phyloP scores from a whole-genome alignment of 495 filamentous ascomycete genomes.

The Penicillium roqueforti region DNA sequence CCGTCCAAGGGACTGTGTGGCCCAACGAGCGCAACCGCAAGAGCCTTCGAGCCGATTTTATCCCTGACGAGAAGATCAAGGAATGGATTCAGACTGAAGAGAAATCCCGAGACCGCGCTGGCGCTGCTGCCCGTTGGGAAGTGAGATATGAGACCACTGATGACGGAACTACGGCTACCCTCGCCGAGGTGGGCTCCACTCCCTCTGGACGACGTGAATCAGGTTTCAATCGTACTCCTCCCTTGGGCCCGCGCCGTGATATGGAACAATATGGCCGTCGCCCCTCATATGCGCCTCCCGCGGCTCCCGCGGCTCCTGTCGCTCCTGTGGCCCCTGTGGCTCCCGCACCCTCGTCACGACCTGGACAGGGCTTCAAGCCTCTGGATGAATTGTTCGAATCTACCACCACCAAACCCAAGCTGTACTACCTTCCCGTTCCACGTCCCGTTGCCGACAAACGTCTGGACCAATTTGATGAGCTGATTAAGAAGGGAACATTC shows the following conservation, averaged over 20 bases:
- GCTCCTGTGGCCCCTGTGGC: constrained; percentile 16
- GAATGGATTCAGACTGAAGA: constrained; percentile 75
- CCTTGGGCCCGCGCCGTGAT: constrained; percentile 34
- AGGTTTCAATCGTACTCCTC: constrained; percentile 33
- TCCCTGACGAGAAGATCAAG: constrained; percentile 67
- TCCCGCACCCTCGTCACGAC: constrained; percentile 20
- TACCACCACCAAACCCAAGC: constrained; percentile 62
- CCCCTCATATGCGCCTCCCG: constrained; percentile 18
- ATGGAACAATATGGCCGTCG: constrained; percentile 22
- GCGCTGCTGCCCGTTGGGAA: constrained; percentile 60
- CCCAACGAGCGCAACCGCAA: constrained; percentile 83
- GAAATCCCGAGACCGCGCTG: constrained; percentile 41
- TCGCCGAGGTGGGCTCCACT: constrained; percentile 48
- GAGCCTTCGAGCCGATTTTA: constrained; percentile 83
- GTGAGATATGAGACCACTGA: constrained; percentile 61
- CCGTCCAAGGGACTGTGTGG: constrained; percentile 76
- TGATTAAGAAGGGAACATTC: constrained; percentile 45
- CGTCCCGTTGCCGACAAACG: constrained; percentile 54
- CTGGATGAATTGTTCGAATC: constrained; percentile 61
- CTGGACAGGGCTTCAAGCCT: constrained; percentile 51
- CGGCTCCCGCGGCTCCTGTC: constrained; percentile 14
- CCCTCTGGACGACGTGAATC: constrained; percentile 22
- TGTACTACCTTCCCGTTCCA: constrained; percentile 59
- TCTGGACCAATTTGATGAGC: constrained; percentile 58
- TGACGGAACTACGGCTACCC: constrained; percentile 52